Conservation (phyloP, 2,329 filamentous ascomycete species). For the Metarhizium brunneum region DNA sequence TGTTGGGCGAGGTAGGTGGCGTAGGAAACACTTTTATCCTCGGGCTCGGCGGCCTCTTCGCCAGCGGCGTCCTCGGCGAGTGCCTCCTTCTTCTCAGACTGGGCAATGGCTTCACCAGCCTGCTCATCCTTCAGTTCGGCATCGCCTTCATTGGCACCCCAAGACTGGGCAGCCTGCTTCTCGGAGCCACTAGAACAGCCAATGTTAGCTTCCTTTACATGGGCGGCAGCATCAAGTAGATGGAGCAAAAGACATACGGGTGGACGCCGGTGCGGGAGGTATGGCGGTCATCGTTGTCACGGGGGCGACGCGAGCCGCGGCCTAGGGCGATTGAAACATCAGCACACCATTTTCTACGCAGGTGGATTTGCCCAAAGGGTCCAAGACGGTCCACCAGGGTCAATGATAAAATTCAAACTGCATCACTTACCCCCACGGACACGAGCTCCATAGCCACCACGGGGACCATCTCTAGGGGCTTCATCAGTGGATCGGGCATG, state of each 20-base stretch:
- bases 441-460: conserved; percentile 56
- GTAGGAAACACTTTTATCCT: conserved; percentile 88
- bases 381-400: neutral
- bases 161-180: conserved; percentile 82
- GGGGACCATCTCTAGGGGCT: conserved; percentile 41
- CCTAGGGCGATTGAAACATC: conserved; percentile 24
- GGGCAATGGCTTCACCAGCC: conserved; percentile 81
- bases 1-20: conserved; percentile 71
- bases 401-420: neutral
- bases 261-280: conserved; percentile 30
- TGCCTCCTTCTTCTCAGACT: conserved; percentile 70
- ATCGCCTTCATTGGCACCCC: conserved; percentile 74
- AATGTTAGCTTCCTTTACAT: conserved; percentile 9
- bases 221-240: neutral
- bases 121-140: conserved; percentile 87
- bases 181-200: conserved; percentile 55
- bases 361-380: neutral
- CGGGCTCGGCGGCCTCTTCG: conserved; percentile 49
- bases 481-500: conserved; percentile 71
- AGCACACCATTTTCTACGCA: neutral
- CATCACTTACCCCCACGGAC: conserved; percentile 44
- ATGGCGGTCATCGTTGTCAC: conserved; percentile 49
- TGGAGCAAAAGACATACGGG: conserved; percentile 30
- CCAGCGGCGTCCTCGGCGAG: conserved; percentile 38
- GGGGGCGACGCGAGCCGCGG: conserved; percentile 43